These are phyloP conservation scores for Vaccinium macrocarpon DNA, from an alignment of 148 eudicot species.

Conservation along the genomic window DNA sequence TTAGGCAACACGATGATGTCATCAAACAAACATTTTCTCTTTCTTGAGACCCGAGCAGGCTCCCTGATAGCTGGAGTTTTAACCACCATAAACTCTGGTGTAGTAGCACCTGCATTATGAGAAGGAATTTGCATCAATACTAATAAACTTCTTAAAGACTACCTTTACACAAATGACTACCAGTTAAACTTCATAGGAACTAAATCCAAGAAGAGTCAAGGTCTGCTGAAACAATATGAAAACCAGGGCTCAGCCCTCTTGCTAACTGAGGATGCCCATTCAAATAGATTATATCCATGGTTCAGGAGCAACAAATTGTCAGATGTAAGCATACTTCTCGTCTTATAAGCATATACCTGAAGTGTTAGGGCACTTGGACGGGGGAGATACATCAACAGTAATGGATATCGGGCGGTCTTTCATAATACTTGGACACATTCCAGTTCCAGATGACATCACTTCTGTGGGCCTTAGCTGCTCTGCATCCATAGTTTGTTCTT, in stretches of 20 bases:
- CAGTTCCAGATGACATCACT: conserved; percentile 25
- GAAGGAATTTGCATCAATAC: conserved; percentile 1
- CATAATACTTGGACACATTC: conserved; percentile 20
- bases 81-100: conserved; percentile 42
- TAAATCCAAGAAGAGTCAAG: not conserved
- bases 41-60: conserved; percentile 35
- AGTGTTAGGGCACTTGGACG: conserved; percentile 31
- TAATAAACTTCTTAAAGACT: not conserved
- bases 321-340: not conserved
- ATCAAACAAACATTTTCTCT: conserved; percentile 59
- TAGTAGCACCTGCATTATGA: conserved; percentile 37
- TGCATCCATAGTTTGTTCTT: conserved; percentile 22
- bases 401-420: conserved; percentile 32
- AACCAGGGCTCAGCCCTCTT: not conserved
- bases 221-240: not conserved
- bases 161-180: not conserved
- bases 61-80: conserved; percentile 75
- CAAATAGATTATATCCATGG: not conserved
- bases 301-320: not conserved
- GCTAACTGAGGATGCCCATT: not conserved
- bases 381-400: conserved; percentile 35
- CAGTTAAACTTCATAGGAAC: not conserved
- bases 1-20: conserved; percentile 39
- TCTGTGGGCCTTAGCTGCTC: conserved; percentile 28
- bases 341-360: conserved; percentile 29